A percentile compares a stretch with the other conserved stretches of the same genome.
phyloP scores from a whole-genome alignment of 2,329 filamentous ascomycete genomes.

The Phaeoacremonium minimum region DNA sequence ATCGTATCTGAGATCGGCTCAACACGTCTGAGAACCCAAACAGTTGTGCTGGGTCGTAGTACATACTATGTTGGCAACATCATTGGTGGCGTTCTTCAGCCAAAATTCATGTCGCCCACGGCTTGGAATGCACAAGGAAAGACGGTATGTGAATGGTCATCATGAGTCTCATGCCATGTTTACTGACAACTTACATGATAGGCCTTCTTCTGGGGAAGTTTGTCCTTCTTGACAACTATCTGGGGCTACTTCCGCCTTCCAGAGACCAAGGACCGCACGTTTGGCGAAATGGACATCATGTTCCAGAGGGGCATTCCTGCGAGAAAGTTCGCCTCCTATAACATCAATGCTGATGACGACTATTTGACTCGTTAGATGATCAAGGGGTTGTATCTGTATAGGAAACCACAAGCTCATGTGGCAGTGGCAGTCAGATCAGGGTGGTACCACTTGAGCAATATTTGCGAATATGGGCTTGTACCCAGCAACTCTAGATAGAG shows the following conservation, averaged over 20 bases:
- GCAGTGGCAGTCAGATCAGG: too few relatives aligned
- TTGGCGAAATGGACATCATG: slow-evolving; percentile 39
- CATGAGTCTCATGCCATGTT: not conserved
- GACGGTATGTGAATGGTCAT: slow-evolving; percentile 18
- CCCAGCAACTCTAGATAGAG: too few relatives aligned
- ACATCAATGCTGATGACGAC: slow-evolving; percentile 12
- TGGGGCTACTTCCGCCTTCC: slow-evolving; percentile 39
- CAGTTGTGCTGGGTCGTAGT: slow-evolving; percentile 37
- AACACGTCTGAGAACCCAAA: slow-evolving; percentile 40
- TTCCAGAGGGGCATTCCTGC: slow-evolving; percentile 23
- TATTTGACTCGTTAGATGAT: too few relatives aligned
- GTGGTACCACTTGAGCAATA: too few relatives aligned
- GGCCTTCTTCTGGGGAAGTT: slow-evolving; percentile 37
- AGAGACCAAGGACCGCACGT: slow-evolving; percentile 39
- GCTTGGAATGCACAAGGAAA: slow-evolving; percentile 35
- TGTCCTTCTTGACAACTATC: slow-evolving; percentile 28
- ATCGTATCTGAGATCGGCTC: slow-evolving; percentile 38
- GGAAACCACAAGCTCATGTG: too few relatives aligned
- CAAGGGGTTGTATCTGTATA: too few relatives aligned
- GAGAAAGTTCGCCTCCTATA: slow-evolving; percentile 23
- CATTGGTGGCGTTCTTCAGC: slow-evolving; percentile 32
- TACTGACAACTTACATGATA: slow-evolving; percentile 9
- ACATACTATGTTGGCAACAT: slow-evolving; percentile 36
- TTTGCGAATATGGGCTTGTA: too few relatives aligned
- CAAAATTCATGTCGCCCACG: slow-evolving; percentile 30